Evolutionary conservation across 495 filamentous ascomycete genomes (phyloP).

Genomic region (Aspergillus affinis): DNA sequence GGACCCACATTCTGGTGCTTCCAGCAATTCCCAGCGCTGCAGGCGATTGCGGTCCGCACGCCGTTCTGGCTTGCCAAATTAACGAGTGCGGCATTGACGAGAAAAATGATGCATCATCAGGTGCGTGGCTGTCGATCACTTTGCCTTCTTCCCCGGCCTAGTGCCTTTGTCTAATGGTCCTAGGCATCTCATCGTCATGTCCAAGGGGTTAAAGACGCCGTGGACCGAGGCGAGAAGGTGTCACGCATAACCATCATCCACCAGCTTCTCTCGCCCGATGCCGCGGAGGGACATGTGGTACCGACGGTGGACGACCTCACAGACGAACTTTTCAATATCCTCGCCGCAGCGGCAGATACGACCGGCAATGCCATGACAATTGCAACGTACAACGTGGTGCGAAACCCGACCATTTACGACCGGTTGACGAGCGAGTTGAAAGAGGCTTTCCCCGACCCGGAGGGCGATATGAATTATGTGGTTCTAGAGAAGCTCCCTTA

Average conservation of each 20-base stretch:
- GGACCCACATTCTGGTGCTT: constrained; percentile 25
- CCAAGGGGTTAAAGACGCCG: constrained; percentile 15
- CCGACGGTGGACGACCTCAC: constrained; percentile 23
- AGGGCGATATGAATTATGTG: constrained; percentile 19
- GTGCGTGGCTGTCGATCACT: constrained; percentile 8
- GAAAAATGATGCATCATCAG: constrained; percentile 27
- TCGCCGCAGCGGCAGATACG: constrained; percentile 38
- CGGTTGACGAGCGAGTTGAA: constrained; percentile 32
- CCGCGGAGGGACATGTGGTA: constrained; percentile 20
- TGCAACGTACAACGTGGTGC: constrained; percentile 36
- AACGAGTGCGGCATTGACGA: constrained; percentile 11
- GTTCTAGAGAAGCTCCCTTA: constrained; percentile 33
- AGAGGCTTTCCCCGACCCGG: constrained; percentile 31
- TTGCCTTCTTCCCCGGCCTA: constrained; percentile 5
- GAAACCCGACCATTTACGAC: constrained; percentile 28
- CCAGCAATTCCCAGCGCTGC: constrained; percentile 24
- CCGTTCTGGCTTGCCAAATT: constrained; percentile 25
- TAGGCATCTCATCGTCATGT: constrained; percentile 20
- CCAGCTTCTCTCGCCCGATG: constrained; percentile 29
- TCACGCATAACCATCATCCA: constrained; percentile 35
- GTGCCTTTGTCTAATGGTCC: background rate
- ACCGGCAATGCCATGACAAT: constrained; percentile 40
- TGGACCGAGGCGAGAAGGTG: constrained; percentile 21
- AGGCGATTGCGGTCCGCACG: constrained; percentile 12
- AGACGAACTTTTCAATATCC: constrained; percentile 33